Conservation (phyloP, 257 asterid species). For the Osmanthus fragrans region DNA sequence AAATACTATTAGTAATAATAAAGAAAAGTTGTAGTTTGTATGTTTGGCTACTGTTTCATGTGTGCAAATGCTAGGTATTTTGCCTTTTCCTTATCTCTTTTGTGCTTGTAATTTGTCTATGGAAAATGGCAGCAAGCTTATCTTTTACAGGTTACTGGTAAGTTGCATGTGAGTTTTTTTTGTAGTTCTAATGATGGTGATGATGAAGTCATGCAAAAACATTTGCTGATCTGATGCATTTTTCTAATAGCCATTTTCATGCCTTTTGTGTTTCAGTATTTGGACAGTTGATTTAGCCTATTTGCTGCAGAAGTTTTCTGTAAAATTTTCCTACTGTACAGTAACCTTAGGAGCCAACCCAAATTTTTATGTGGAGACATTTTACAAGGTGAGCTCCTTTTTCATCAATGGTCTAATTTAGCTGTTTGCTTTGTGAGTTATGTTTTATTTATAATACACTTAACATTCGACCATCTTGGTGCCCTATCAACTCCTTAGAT, state of each 20-base stretch:
- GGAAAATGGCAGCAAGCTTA: neutral
- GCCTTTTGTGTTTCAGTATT: constrained; percentile 56
- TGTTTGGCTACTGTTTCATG: neutral
- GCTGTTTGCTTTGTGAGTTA: neutral
- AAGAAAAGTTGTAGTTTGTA: neutral
- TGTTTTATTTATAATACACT: neutral
- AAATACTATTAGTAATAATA: neutral
- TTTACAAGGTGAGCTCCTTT: constrained; percentile 67
- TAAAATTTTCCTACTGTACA: constrained; percentile 80
- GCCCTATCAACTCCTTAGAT: neutral
- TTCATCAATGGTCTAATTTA: constrained; percentile 11
- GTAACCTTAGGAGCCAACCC: constrained; percentile 98
- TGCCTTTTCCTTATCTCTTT: neutral
- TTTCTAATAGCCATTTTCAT: constrained; percentile 34
- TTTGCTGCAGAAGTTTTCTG: constrained; percentile 82
- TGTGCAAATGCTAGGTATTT: neutral
- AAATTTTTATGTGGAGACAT: constrained; percentile 77
- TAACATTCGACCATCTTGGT: neutral
- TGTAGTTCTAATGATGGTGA: constrained; percentile 10
- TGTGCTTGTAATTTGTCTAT: constrained; percentile 6
- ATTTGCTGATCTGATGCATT: constrained; percentile 1
- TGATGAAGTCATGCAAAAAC: constrained; percentile 11
- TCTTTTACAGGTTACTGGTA: neutral
- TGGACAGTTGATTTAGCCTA: constrained; percentile 99
- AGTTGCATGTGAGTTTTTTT: constrained; percentile 19